A percentile compares a stretch with the other conserved stretches of the same genome.
Evolutionary conservation across 2,329 filamentous ascomycete genomes (phyloP).

Genomic region (Botryotinia globosa): DNA sequence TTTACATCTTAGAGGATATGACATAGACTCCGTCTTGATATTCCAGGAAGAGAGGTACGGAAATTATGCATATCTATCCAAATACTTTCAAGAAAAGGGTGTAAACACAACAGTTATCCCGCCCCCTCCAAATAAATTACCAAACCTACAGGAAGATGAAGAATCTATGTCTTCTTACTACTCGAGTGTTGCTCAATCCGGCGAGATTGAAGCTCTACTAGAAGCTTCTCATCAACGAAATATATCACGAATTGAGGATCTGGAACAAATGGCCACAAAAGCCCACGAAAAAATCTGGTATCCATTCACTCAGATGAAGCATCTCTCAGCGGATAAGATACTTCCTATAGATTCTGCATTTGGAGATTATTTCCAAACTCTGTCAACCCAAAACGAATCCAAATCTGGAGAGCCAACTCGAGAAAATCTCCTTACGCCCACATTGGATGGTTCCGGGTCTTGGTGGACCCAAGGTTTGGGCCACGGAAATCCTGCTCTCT

Average conservation of each 20-base stretch:
- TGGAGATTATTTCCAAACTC: constrained; percentile 73
- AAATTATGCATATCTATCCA: constrained; percentile 64
- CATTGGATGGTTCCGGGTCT: constrained; percentile 80
- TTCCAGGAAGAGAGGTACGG: constrained; percentile 65
- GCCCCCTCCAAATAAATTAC: constrained; percentile 52
- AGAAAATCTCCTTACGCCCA: constrained; percentile 53
- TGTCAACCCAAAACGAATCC: constrained; percentile 17
- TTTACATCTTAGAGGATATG: constrained; percentile 72
- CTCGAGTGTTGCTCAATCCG: constrained; percentile 42
- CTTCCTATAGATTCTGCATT: constrained; percentile 76
- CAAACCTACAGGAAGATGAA: constrained; percentile 47
- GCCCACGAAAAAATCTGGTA: constrained; percentile 75
- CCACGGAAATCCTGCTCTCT: constrained; percentile 69
- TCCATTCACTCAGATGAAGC: constrained; percentile 78
- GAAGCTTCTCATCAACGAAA: constrained; percentile 54
- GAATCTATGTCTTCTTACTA: constrained; percentile 66
- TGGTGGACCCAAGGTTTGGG: constrained; percentile 92
- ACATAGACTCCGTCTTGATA: constrained; percentile 66
- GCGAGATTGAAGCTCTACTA: constrained; percentile 47
- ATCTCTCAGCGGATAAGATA: constrained; percentile 60
- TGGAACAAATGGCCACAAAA: constrained; percentile 59
- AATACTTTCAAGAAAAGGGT: constrained; percentile 62
- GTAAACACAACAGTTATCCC: constrained; percentile 57
- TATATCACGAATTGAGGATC: constrained; percentile 50
- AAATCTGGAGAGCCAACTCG: background rate